Conservation (phyloP, 352 stramenopile genomes). For the Phytopythium ostracodes region DNA sequence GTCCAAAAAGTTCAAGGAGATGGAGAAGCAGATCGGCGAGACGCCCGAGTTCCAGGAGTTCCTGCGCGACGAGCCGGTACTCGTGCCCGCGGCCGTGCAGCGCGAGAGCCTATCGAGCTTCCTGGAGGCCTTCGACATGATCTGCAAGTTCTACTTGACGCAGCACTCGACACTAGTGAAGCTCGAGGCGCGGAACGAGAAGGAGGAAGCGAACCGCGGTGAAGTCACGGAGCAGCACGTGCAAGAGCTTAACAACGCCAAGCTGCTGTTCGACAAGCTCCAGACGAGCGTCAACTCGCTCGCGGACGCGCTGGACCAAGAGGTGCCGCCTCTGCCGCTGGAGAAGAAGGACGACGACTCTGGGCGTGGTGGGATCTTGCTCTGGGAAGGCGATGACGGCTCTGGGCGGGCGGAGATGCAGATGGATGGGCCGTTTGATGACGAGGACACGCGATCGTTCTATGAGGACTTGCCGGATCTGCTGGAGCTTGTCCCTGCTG, state of each 20-base stretch:
- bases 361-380: conserved; percentile 34
- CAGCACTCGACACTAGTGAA: conserved; percentile 90
- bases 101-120: conserved; percentile 74
- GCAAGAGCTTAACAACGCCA: conserved; percentile 68
- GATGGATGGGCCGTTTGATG: conserved; percentile 91
- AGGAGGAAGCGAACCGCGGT: conserved; percentile 83
- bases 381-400: conserved; percentile 78
- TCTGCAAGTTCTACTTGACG: conserved; percentile 87
- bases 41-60: conserved; percentile 39
- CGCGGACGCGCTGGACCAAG: conserved; percentile 71
- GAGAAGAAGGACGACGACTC: conserved; percentile 58
- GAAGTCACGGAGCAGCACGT: conserved; percentile 72
- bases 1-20: conserved; percentile 62
- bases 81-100: conserved; percentile 69
- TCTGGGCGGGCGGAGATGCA: conserved; percentile 54
- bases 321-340: conserved; percentile 63
- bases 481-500: conserved; percentile 91
- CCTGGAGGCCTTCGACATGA: conserved; percentile 83
- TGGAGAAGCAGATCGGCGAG: conserved; percentile 28
- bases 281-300: conserved; percentile 80
- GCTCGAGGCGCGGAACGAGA: conserved; percentile 92
- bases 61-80: conserved; percentile 24
- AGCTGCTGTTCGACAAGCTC: conserved; percentile 82
- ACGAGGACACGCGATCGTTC: conserved; percentile 95
- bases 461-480: conserved; percentile 97